Conservation (phyloP, 2,329 filamentous ascomycete genomes). For the Fonsecaea monophora region DNA sequence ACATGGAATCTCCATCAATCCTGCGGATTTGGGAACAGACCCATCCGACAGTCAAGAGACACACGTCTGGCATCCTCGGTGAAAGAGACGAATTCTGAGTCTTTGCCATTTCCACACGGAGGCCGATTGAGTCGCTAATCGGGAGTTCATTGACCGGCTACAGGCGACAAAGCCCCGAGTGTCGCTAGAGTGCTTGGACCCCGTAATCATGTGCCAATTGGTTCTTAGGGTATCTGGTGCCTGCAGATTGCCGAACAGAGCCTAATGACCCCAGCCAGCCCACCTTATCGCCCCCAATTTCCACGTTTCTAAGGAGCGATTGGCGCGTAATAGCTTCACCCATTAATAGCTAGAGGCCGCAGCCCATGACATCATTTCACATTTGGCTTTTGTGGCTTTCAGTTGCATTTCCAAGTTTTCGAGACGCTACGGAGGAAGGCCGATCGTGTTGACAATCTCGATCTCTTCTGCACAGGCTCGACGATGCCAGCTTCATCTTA, state of each 20-base stretch:
- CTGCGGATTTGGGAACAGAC: not conserved
- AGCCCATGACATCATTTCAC: conserved; percentile 12
- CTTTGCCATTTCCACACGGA: too few species aligned
- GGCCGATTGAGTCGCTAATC: too few species aligned
- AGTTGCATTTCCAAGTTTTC: conserved; percentile 18
- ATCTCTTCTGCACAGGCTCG: conserved; percentile 4
- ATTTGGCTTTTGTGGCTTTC: conserved; percentile 6
- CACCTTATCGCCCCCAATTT: conserved; percentile 1
- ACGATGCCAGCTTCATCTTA: conserved; percentile 16
- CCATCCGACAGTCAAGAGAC: conserved; percentile 7
- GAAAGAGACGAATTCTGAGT: not conserved
- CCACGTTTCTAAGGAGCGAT: conserved; percentile 1
- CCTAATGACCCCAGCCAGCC: not conserved
- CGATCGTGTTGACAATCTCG: conserved; percentile 5
- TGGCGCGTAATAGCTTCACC: not conserved
- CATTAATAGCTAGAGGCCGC: not conserved
- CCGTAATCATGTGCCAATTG: too few species aligned
- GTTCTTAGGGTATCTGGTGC: not conserved
- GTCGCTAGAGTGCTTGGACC: too few species aligned
- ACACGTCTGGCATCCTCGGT: conserved; percentile 12
- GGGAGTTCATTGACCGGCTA: too few species aligned
- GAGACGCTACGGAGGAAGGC: not conserved
- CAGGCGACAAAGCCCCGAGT: too few species aligned
- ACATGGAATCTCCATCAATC: not conserved
- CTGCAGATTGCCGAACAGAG: not conserved